Conservation (phyloP, 2,329 filamentous ascomycete species). For the Cytospora piceae region DNA sequence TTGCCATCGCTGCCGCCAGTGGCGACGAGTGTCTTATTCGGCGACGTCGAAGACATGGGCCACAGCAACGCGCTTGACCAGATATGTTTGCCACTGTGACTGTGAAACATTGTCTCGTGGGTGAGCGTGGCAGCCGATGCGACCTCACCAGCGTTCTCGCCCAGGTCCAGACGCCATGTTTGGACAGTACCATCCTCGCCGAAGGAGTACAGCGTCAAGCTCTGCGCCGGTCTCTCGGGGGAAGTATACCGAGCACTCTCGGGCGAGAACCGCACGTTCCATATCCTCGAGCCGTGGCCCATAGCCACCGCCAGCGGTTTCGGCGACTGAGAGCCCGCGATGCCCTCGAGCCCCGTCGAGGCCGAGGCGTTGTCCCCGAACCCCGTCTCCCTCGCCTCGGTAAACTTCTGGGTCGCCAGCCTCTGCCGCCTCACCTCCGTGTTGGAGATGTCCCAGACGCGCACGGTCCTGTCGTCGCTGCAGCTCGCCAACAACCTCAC, state of each 20-base stretch:
- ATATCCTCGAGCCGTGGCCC: conserved; percentile 89
- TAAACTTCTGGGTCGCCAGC: conserved; percentile 35
- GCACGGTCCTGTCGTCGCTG: conserved; percentile 90
- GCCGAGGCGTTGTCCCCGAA: conserved; percentile 54
- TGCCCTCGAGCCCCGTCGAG: conserved; percentile 34
- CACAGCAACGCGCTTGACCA: conserved; percentile 68
- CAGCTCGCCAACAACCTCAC: conserved; percentile 81
- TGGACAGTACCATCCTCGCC: conserved; percentile 83
- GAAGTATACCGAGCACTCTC: conserved; percentile 20
- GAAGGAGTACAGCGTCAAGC: conserved; percentile 64
- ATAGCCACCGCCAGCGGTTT: conserved; percentile 71
- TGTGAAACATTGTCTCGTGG: conserved; percentile 59
- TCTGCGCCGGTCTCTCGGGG: conserved; percentile 6
- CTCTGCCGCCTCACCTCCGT: conserved; percentile 39
- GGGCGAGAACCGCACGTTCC: conserved; percentile 71
- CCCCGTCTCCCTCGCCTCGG: conserved; percentile 60
- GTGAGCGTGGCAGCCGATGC: conserved; percentile 43
- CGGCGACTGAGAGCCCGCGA: conserved; percentile 34
- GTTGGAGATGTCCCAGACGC: conserved; percentile 81
- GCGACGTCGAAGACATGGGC: conserved; percentile 37
- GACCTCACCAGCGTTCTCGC: conserved; percentile 9
- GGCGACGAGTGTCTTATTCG: conserved; percentile 48
- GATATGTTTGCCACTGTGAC: conserved; percentile 86
- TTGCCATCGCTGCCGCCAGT: conserved; percentile 88
- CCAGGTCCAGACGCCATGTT: conserved; percentile 65